These are phyloP conservation scores for Colletotrichum noveboracense DNA, from an alignment of 2,329 filamentous ascomycete species.

Conservation along the genomic window DNA sequence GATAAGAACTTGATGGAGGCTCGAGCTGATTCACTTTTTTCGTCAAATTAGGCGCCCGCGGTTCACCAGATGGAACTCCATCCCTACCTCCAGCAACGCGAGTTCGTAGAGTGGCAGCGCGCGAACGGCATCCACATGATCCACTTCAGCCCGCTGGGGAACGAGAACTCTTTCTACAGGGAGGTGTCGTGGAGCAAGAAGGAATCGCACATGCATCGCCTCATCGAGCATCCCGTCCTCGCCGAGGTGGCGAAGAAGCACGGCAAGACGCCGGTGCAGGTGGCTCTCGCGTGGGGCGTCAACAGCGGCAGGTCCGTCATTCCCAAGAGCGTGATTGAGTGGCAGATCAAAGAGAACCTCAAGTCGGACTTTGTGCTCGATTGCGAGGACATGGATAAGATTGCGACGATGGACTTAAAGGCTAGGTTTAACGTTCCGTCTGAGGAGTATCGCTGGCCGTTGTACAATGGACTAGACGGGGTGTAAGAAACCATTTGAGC, in stretches of 20 bases:
- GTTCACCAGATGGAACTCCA: constrained; percentile 62
- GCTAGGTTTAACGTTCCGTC: not conserved
- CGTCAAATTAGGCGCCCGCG: constrained; percentile 14
- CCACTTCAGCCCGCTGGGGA: constrained; percentile 37
- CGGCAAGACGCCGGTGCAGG: constrained; percentile 33
- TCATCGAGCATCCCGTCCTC: constrained; percentile 31
- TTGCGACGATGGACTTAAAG: not conserved
- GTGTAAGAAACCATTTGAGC: not conserved
- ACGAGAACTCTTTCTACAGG: constrained; percentile 34
- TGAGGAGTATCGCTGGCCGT: not conserved
- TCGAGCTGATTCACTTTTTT: not conserved
- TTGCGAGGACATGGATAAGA: not conserved
- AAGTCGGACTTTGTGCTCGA: not conserved
- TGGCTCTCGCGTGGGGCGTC: constrained; percentile 37
- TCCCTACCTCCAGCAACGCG: constrained; percentile 30
- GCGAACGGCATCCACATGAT: constrained; percentile 33
- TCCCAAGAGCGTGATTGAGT: constrained; percentile 37
- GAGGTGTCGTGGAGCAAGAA: constrained; percentile 33
- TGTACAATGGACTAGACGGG: not conserved
- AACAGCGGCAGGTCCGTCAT: constrained; percentile 36
- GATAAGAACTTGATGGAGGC: not conserved
- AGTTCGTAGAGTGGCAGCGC: constrained; percentile 26
- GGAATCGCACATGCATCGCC: constrained; percentile 29
- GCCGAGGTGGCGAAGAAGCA: constrained; percentile 31
- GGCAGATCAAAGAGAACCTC: not conserved